Percentiles rank a stretch among this genome's conserved stretches.
Evolutionary conservation across 495 filamentous ascomycete genomes (phyloP).

Genomic region (Ascodesmis nigricans): DNA sequence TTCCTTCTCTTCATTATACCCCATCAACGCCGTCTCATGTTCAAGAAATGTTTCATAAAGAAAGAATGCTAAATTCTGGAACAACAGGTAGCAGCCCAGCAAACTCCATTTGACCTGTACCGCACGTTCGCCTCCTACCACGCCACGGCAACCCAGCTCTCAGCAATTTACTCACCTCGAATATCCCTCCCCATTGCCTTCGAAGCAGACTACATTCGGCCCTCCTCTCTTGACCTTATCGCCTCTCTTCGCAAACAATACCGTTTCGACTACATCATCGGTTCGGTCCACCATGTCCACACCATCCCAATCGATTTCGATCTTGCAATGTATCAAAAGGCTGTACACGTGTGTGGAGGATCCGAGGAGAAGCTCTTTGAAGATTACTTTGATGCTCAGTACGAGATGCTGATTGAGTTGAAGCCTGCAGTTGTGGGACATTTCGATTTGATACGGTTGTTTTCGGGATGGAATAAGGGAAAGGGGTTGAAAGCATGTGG

Average conservation of each 20-base stretch:
- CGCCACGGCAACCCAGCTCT: slow-evolving; percentile 31
- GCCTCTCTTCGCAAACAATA: slow-evolving; percentile 34
- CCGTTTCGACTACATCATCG: slow-evolving; percentile 66
- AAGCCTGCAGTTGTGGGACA: slow-evolving; percentile 70
- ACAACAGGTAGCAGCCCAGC: slow-evolving; percentile 10
- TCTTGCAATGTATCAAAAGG: slow-evolving; percentile 39
- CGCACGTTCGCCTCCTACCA: slow-evolving; percentile 13
- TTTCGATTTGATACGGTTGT: slow-evolving; percentile 74
- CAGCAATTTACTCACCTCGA: slow-evolving; percentile 39
- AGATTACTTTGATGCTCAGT: slow-evolving; percentile 72
- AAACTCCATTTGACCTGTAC: slow-evolving; percentile 8
- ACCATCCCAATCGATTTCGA: slow-evolving; percentile 81
- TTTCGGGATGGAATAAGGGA: slow-evolving; percentile 41
- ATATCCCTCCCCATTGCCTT: slow-evolving; percentile 77
- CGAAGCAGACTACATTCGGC: slow-evolving; percentile 77
- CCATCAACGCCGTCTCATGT: neutral
- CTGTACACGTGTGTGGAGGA: slow-evolving; percentile 21
- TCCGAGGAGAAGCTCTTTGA: slow-evolving; percentile 51
- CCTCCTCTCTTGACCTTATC: slow-evolving; percentile 37
- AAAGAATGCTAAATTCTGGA: neutral
- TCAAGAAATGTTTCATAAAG: neutral
- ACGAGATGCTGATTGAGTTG: slow-evolving; percentile 50
- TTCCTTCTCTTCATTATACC: neutral
- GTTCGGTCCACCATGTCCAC: slow-evolving; percentile 71
- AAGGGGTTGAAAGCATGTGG: slow-evolving; percentile 30